Conservation (phyloP, 305 asterid species). For the Fraxinus ornus region DNA sequence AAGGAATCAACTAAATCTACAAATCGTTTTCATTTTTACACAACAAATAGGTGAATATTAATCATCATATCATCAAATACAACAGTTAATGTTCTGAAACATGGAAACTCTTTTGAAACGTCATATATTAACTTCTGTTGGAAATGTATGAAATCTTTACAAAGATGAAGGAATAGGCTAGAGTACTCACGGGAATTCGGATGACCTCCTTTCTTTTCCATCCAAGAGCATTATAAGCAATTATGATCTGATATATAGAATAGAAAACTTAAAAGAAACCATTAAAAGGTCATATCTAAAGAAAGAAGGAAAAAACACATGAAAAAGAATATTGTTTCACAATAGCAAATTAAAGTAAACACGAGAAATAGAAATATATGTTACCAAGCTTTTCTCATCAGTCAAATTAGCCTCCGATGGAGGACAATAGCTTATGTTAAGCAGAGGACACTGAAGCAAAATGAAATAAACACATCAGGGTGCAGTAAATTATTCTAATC, state of each 20-base stretch:
- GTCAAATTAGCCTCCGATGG: conserved; percentile 66
- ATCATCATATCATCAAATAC: background rate
- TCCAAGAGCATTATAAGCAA: conserved; percentile 78
- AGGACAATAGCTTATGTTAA: conserved; percentile 82
- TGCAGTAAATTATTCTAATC: background rate
- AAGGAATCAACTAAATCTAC: background rate
- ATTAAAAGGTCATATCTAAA: conserved; percentile 5
- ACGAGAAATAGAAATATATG: conserved; percentile 4
- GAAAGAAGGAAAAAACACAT: conserved; percentile 2
- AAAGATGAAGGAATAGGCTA: conserved; percentile 17
- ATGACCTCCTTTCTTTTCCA: conserved; percentile 73
- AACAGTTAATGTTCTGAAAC: conserved; percentile 5
- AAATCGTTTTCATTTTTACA: background rate
- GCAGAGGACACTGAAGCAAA: conserved; percentile 69
- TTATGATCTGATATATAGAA: conserved; percentile 46
- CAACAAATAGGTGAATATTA: background rate
- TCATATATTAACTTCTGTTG: conserved; percentile 15
- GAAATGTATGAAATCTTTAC: background rate
- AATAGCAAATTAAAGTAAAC: conserved; percentile 4
- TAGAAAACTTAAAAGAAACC: conserved; percentile 9
- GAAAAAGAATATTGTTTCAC: conserved; percentile 2
- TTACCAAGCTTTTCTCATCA: conserved; percentile 63
- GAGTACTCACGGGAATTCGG: conserved; percentile 70
- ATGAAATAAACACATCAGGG: conserved; percentile 32
- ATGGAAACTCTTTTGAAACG: background rate